Evolutionary conservation across 768 basidiomycete species (phyloP).

Genomic region (Inosperma sp.): DNA sequence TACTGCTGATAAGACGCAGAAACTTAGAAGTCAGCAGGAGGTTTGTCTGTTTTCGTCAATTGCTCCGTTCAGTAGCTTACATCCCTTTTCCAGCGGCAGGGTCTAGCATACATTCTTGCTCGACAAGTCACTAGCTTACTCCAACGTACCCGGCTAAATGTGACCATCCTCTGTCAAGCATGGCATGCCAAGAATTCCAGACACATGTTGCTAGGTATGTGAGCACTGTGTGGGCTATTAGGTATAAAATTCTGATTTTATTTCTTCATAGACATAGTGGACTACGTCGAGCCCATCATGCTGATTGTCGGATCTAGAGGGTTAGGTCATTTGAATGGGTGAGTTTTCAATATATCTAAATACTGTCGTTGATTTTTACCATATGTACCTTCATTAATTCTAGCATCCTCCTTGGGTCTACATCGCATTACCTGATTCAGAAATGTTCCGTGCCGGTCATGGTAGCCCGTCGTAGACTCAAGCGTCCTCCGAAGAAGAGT

Average conservation of each 20-base stretch:
- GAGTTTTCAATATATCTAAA: conserved; percentile 19
- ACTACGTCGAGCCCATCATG: conserved; percentile 84
- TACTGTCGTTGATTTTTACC: conserved; percentile 3
- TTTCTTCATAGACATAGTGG: conserved; percentile 61
- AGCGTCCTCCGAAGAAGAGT: conserved; percentile 75
- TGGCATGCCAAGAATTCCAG: conserved; percentile 95
- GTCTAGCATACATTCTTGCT: conserved; percentile 78
- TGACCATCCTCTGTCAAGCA: conserved; percentile 87
- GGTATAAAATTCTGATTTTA: background rate
- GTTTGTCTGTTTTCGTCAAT: conserved; percentile 32
- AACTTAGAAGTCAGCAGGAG: conserved; percentile 89
- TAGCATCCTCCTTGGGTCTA: conserved; percentile 90
- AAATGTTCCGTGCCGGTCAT: conserved; percentile 96
- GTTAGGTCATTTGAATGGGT: conserved; percentile 84
- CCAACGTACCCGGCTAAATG: conserved; percentile 85
- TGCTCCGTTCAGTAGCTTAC: conserved; percentile 2
- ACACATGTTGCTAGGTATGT: conserved; percentile 77
- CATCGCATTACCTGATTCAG: conserved; percentile 91
- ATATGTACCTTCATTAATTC: conserved; percentile 1
- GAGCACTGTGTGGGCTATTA: background rate
- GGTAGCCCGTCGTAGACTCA: conserved; percentile 90
- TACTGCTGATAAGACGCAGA: conserved; percentile 67
- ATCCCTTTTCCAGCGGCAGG: conserved; percentile 62
- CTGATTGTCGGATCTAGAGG: conserved; percentile 95
- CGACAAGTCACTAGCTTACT: conserved; percentile 87